phyloP scores from a whole-genome alignment of 768 basidiomycete genomes.

The Tremella mesenterica region DNA sequence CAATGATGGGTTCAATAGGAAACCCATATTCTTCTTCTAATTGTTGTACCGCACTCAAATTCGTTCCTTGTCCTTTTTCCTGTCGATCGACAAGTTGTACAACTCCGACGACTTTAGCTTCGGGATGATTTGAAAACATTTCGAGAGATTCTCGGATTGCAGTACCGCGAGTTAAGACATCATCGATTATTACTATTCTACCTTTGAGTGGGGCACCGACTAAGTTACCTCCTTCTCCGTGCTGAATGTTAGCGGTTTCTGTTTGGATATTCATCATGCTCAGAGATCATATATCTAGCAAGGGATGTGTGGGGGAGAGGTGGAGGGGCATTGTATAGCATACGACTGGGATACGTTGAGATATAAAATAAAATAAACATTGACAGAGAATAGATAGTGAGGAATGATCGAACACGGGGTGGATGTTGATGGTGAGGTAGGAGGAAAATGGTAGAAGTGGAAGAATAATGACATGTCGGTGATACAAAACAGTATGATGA shows the following conservation, averaged over 20 bases:
- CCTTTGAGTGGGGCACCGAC: conserved; percentile 79
- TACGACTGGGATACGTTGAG: no score
- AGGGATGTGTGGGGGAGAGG: no score
- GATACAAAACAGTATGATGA: neutral
- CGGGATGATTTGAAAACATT: conserved; percentile 59
- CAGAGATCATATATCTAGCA: no score
- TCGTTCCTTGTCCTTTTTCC: conserved; percentile 57
- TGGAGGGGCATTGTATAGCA: no score
- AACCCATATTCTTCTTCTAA: conserved; percentile 66
- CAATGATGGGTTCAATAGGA: conserved; percentile 67
- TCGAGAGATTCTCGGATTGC: conserved; percentile 77
- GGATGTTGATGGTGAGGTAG: neutral
- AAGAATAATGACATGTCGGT: neutral
- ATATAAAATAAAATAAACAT: no score
- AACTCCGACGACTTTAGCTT: conserved; percentile 67
- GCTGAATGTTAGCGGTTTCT: conserved; percentile 47
- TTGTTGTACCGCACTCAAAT: conserved; percentile 67
- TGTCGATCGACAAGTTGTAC: conserved; percentile 78
- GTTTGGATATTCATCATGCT: no score
- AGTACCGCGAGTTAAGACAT: conserved; percentile 72
- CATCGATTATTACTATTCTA: conserved; percentile 80
- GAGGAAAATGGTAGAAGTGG: neutral
- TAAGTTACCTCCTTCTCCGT: conserved; percentile 87
- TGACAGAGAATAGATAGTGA: neutral
- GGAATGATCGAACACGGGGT: neutral